Conservation (phyloP, 495 filamentous ascomycete species). For the Amniculicola lignicola region DNA sequence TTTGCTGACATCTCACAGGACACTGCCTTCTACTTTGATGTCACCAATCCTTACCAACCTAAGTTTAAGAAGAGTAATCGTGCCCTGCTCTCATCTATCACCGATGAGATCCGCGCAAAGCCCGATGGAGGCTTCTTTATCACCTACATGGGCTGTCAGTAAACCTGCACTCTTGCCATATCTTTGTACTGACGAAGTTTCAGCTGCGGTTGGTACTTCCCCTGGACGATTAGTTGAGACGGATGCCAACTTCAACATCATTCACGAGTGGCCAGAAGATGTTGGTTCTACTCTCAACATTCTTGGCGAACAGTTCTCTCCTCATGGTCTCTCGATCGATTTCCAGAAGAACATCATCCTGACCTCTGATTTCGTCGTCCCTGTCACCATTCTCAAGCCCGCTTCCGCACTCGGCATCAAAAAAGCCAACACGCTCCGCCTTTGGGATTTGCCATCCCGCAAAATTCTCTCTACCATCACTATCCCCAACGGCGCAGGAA, state of each 20-base stretch:
- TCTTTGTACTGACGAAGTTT: constrained; percentile 16
- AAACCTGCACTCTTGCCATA: neutral
- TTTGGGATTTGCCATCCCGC: constrained; percentile 54
- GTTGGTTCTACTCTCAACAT: constrained; percentile 51
- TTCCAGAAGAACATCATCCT: constrained; percentile 56
- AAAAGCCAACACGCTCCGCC: constrained; percentile 54
- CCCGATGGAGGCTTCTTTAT: constrained; percentile 64
- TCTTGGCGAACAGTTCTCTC: constrained; percentile 57
- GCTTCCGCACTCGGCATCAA: constrained; percentile 47
- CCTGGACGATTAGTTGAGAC: constrained; percentile 60
- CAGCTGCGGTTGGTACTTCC: constrained; percentile 52
- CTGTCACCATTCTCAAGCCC: constrained; percentile 58
- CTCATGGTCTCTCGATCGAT: constrained; percentile 59
- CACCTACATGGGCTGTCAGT: constrained; percentile 53
- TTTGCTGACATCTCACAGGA: constrained; percentile 39
- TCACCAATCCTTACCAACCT: constrained; percentile 55
- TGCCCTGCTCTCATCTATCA: constrained; percentile 54
- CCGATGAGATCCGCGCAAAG: constrained; percentile 63
- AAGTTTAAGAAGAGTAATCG: constrained; percentile 59
- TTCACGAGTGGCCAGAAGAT: constrained; percentile 59
- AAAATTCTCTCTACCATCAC: constrained; percentile 60
- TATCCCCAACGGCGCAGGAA: constrained; percentile 58
- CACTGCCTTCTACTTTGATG: constrained; percentile 63
- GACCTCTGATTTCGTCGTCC: constrained; percentile 62
- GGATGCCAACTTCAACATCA: constrained; percentile 58